Conservation (phyloP, 108 stramenopile genomes). For the Cyclostephanos tholiformis region DNA sequence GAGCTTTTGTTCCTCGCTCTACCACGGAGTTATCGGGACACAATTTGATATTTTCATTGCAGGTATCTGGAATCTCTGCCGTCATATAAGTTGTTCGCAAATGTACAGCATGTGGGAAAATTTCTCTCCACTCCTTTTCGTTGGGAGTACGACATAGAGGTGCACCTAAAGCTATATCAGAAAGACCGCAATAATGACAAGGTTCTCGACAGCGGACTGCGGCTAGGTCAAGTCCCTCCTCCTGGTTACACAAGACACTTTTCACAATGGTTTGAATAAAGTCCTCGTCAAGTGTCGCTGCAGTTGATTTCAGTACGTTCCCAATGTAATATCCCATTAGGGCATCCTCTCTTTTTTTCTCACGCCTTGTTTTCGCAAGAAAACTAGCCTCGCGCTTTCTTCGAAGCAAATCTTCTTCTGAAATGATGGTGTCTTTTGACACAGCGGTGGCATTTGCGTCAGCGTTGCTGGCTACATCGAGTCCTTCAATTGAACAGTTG, state of each 20-base stretch:
- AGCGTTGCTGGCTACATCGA: conserved; percentile 21
- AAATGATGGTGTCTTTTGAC: conserved; percentile 28
- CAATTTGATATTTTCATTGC: neutral
- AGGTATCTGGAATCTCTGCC: conserved; percentile 47
- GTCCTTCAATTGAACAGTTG: conserved; percentile 25
- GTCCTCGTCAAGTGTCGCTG: conserved; percentile 84
- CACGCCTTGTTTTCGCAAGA: conserved; percentile 60
- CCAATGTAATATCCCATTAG: conserved; percentile 69
- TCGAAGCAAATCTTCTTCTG: conserved; percentile 55
- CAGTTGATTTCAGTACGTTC: conserved; percentile 64
- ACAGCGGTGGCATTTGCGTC: conserved; percentile 30
- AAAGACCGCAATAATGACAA: conserved; percentile 79
- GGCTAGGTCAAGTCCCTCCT: conserved; percentile 53
- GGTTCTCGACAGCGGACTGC: conserved; percentile 61
- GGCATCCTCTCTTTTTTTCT: conserved; percentile 72
- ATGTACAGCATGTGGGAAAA: conserved; percentile 55
- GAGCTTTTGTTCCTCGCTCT: conserved; percentile 27
- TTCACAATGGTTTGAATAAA: conserved; percentile 67
- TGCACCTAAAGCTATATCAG: conserved; percentile 75
- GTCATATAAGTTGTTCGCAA: conserved; percentile 57
- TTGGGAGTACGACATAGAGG: conserved; percentile 80
- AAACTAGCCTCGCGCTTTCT: conserved; percentile 50
- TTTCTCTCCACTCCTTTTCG: conserved; percentile 78
- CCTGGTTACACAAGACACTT: conserved; percentile 52
- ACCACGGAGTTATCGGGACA: neutral